phyloP scores from a whole-genome alignment of 2,329 filamentous ascomycete species.

The Nemania abortiva region DNA sequence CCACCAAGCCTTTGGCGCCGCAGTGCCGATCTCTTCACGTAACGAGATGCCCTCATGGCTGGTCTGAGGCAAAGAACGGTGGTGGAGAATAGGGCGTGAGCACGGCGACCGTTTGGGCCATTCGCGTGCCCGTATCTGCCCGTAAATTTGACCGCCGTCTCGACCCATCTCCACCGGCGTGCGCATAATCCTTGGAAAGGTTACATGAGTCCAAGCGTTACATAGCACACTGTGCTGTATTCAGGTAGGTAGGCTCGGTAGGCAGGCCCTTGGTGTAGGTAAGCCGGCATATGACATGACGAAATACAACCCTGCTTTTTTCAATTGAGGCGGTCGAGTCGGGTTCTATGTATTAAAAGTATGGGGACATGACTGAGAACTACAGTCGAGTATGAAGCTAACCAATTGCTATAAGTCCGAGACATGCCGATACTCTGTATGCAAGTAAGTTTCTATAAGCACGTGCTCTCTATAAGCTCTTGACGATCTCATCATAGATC shows the following conservation, averaged over 20 bases:
- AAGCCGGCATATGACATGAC: background rate
- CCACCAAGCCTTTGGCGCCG: background rate
- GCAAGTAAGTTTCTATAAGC: background rate
- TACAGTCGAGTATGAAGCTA: background rate
- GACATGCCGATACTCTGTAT: background rate
- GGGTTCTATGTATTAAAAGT: background rate
- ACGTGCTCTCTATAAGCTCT: background rate
- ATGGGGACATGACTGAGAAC: background rate
- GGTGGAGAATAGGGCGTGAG: conserved; percentile 34
- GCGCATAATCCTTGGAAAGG: conserved; percentile 29
- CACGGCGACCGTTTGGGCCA: conserved; percentile 30
- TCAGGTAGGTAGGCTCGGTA: background rate
- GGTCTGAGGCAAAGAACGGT: conserved; percentile 1
- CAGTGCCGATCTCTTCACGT: conserved; percentile 21
- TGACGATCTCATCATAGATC: background rate
- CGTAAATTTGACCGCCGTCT: conserved; percentile 26
- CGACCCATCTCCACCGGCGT: conserved; percentile 27
- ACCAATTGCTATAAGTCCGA: background rate
- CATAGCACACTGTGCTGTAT: background rate
- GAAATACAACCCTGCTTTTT: background rate
- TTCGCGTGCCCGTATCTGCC: conserved; percentile 20
- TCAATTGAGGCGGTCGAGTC: background rate
- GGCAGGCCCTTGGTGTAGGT: background rate
- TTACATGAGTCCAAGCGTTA: conserved; percentile 25
- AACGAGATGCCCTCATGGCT: conserved; percentile 16